Conservation (phyloP, 1,139 yeast genomes). For the Blastobotrys serpentis region DNA sequence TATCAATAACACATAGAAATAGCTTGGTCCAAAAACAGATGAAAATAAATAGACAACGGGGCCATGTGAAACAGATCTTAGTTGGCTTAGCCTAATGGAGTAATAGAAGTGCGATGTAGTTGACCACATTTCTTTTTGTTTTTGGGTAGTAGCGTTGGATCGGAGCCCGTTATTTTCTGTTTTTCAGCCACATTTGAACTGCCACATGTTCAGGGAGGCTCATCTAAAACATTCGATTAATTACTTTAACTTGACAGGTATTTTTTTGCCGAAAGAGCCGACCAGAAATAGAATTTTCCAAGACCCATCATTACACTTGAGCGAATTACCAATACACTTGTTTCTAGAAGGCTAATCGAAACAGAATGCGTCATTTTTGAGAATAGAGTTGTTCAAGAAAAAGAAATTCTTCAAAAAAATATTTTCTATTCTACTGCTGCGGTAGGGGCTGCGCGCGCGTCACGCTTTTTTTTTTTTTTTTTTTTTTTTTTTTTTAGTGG, state of each 20-base stretch:
- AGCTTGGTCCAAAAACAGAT: background rate
- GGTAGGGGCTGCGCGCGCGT: slow-evolving; percentile 4
- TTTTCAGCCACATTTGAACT: background rate
- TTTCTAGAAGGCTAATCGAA: too few relatives aligned
- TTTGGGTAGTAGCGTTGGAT: background rate
- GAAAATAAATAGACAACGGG: too few relatives aligned
- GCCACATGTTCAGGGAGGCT: background rate
- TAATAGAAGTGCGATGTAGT: background rate
- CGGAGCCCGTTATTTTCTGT: background rate
- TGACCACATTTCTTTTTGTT: background rate
- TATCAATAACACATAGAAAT: too few relatives aligned
- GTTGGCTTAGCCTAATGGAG: background rate
- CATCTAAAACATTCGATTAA: too few relatives aligned
- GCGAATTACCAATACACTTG: too few relatives aligned
- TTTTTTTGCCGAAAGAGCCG: too few relatives aligned
- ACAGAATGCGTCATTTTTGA: too few relatives aligned
- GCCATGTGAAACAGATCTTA: background rate
- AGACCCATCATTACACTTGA: too few relatives aligned
- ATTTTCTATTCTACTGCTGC: background rate
- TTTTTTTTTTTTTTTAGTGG: too few relatives aligned
- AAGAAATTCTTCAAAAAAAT: background rate
- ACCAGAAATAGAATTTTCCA: too few relatives aligned
- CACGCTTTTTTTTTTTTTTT: background rate
- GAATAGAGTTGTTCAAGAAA: too few relatives aligned
- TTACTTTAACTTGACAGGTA: background rate